Evolutionary conservation across 768 basidiomycete genomes (phyloP), one percentile per base, ranked within the genome.

Genomic region (Gloeopeniophorella convolvens): DNA sequence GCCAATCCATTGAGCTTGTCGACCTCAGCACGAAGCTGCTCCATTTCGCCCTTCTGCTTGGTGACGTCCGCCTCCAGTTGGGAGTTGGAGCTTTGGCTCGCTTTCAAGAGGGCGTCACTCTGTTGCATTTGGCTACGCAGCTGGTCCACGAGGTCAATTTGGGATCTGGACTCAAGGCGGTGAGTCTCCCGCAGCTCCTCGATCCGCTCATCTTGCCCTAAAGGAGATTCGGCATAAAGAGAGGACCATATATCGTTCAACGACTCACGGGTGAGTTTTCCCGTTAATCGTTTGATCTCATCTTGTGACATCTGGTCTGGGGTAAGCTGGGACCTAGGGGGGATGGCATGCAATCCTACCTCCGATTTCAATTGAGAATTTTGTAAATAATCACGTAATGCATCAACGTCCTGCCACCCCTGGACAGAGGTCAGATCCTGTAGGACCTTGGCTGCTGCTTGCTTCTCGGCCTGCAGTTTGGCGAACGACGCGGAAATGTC

Each of bases 161-260:
- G 87, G 12, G 91, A 93, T n/a, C 75, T 65, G 11, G 79, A 79
- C 66, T 95, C 92, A 8, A 89, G 72, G 12, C 74, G 76, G 62
- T 95, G 93, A 6, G 80, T 89, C 55, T 92, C 88, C 30, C 82
- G 82, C 0, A 97, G 70, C 63, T 96, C 92, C 56, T 88, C 85
- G 10, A 91, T 74, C 7, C 85, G 85, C 44, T 80, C 82, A 48
- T 89, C 89, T 69, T 95, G 90, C 12, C 82, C 92, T 95, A 58
- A 33, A 44, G 11, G 43, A 42, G 42, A 60, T 42, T 33, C 50
- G 26, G 27, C n/a, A n/a, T n/a, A n/a, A n/a, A n/a, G n/a, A n/a
- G n/a, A n/a, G n/a, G n/a, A n/a, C n/a, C n/a, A n/a, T n/a, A n/a
- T n/a, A n/a, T n/a, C n/a, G n/a, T n/a, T n/a, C n/a, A n/a, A n/a